Evolutionary conservation across 495 filamentous ascomycete genomes (phyloP), one percentile per base, ranked within the genome.

Genomic region (Hyaloscypha bicolor): DNA sequence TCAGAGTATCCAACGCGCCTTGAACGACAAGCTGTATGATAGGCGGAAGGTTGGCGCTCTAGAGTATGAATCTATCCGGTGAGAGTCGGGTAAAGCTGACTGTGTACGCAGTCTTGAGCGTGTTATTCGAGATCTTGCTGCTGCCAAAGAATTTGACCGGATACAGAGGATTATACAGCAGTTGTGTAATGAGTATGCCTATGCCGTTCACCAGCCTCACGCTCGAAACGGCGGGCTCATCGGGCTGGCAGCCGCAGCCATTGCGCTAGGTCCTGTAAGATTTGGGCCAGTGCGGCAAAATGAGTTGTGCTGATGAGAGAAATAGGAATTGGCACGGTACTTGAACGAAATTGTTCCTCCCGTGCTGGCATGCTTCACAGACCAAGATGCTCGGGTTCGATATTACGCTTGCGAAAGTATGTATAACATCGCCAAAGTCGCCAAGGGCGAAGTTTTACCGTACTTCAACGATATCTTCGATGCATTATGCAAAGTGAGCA

Each of bases 391-490:
- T 25, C 85, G 96, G 60, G 96, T 99, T 21, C 88, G 96, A 62
- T 99, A 99, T 76, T 99, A 99, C 78, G 96, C 96, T 56, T 99
- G 96, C 79, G 96, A 99, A 84, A 95, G 93, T 79, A 99, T 99
- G 96, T 99, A 99, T 77, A 99, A 99, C 73, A 98, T 99, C 73
- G 93, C 96, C 69, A 99, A 99, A 80, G 95, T 98, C 9, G 95
- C 96, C 29, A 99, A 99, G 76, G 96, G 96, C 55, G 96, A 99
- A 76, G 95, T 97, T 35, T 76, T 98, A 67, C 84, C 93, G 25
- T 98, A 96, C 79, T 99, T 97, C 80, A 98, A 99, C 76, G 89
- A 97, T 60, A 94, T 98, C 53, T 99, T 99, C 74, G 96, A 98
- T 79, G 93, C 95, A 12, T 77, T 99, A 52, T 95, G 93, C 79